A percentile compares a stretch with the other conserved stretches of the same genome.
These are phyloP conservation scores for Malassezia globosa DNA, from an alignment of 1,284 basidiomycete genomes.

Conservation along the genomic window DNA sequence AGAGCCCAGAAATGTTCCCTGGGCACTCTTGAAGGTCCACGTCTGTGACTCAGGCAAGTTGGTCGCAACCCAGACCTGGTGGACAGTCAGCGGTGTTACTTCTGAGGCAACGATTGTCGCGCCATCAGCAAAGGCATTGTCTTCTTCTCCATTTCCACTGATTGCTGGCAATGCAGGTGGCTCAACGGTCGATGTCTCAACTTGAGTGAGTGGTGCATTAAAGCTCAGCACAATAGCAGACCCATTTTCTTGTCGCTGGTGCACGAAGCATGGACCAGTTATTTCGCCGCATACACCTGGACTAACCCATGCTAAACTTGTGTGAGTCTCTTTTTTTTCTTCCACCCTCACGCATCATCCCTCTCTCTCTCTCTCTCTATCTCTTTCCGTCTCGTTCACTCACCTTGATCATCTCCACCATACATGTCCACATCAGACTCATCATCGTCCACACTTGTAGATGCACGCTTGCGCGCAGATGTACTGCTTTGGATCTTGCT, in stretches of 20 bases:
- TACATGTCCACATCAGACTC: slow-evolving; percentile 16
- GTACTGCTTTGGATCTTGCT: neutral
- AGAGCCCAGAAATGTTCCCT: slow-evolving; percentile 30
- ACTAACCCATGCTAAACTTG: slow-evolving; percentile 17
- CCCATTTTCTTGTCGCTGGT: slow-evolving; percentile 2
- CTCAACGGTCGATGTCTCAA: slow-evolving; percentile 7
- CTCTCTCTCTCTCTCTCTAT: too few relatives aligned
- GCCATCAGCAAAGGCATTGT: slow-evolving; percentile 7
- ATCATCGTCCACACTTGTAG: neutral
- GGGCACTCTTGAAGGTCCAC: slow-evolving; percentile 33
- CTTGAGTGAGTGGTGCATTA: slow-evolving; percentile 7
- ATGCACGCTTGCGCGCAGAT: neutral
- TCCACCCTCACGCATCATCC: too few relatives aligned
- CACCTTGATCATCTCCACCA: slow-evolving; percentile 17
- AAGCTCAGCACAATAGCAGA: slow-evolving; percentile 6
- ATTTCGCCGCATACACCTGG: slow-evolving; percentile 5
- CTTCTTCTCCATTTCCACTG: neutral
- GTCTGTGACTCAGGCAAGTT: slow-evolving; percentile 12
- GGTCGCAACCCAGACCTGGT: slow-evolving; percentile 38
- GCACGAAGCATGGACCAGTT: slow-evolving; percentile 10
- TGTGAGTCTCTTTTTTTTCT: too few relatives aligned
- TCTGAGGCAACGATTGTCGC: slow-evolving; percentile 13
- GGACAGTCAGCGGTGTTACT: slow-evolving; percentile 24
- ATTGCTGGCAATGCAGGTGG: slow-evolving; percentile 1
- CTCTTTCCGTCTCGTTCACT: neutral